These are phyloP conservation scores for Mycogone perniciosa DNA, from an alignment of 2,329 filamentous ascomycete species.

Conservation along the genomic window DNA sequence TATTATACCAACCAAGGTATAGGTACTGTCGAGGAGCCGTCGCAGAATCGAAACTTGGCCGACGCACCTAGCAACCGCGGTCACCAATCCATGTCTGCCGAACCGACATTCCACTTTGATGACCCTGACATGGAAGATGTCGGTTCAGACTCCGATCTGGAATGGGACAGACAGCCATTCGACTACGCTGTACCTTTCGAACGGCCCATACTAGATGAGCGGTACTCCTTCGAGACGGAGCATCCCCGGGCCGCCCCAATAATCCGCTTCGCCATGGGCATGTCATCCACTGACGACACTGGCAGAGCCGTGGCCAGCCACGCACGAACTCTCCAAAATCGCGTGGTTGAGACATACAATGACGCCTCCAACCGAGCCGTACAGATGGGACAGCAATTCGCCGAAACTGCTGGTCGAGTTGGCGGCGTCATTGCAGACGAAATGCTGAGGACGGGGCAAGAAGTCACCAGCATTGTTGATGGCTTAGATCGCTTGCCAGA, in stretches of 20 bases:
- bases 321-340: conserved; percentile 2
- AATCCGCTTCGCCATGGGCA: background rate
- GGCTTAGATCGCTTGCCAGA: too few species aligned
- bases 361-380: conserved; percentile 1
- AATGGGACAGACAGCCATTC: conserved; percentile 4
- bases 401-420: background rate
- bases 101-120: conserved; percentile 3
- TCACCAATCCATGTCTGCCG: too few species aligned
- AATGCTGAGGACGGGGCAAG: background rate
- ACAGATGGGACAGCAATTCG: background rate
- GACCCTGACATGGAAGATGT: conserved; percentile 3
- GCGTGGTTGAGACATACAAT: conserved; percentile 9
- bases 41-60: too few species aligned
- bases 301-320: background rate
- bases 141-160: conserved; percentile 1
- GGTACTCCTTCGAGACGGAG: conserved; percentile 4
- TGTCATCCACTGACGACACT: background rate
- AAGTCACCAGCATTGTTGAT: too few species aligned
- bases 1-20: too few species aligned
- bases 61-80: too few species aligned
- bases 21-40: too few species aligned
- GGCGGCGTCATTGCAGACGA: conserved; percentile 7
- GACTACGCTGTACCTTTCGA: conserved; percentile 11
- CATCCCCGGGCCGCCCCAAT: background rate
- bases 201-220: background rate